These are phyloP conservation scores for Solanum dulcamara DNA, from an alignment of 257 asterid genomes.

Conservation along the genomic window DNA sequence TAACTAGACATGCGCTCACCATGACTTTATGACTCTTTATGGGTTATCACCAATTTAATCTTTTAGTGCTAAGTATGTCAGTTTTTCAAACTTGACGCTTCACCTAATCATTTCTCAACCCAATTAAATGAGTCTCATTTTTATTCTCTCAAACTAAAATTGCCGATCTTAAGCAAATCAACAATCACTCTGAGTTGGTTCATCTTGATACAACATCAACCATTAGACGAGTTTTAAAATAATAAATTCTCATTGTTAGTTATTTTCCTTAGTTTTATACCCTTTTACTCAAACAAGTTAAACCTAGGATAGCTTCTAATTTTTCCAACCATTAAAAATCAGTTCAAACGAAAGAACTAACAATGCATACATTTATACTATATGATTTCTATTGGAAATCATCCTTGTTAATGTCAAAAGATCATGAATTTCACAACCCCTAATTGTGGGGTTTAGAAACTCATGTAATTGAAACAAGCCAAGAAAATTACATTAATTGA, in stretches of 20 bases:
- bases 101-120: neutral
- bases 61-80: neutral
- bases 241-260: neutral
- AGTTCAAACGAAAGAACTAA: neutral
- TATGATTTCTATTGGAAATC: neutral
- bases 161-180: neutral
- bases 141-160: too few species aligned
- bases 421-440: neutral
- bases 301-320: neutral
- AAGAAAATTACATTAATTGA: too few species aligned
- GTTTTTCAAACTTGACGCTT: neutral
- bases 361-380: neutral
- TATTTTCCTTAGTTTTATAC: neutral
- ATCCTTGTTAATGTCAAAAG: neutral
- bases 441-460: too few species aligned
- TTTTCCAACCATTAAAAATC: too few species aligned
- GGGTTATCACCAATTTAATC: neutral
- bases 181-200: neutral
- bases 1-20: neutral
- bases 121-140: neutral
- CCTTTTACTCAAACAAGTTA: neutral
- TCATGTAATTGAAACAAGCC: neutral
- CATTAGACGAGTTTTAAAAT: too few species aligned
- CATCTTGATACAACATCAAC: too few species aligned
- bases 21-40: neutral